Conservation (phyloP, 345 rosid species). For the Stellera chamaejasme region DNA sequence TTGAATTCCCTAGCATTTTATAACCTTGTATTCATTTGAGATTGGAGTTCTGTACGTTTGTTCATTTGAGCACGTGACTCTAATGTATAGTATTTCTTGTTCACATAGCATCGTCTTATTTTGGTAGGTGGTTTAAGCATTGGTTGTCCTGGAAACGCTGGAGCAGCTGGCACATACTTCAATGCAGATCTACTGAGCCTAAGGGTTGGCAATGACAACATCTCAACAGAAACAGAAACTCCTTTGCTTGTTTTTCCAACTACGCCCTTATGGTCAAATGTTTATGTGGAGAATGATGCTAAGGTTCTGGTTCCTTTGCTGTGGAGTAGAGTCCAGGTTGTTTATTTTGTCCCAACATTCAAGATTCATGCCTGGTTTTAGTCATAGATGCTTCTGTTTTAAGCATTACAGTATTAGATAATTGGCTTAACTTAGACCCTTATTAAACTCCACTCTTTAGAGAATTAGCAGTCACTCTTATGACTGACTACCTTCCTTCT, state of each 20-base stretch:
- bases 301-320: conserved; percentile 90
- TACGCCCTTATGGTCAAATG: conserved; percentile 79
- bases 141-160: conserved; percentile 82
- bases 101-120: conserved; percentile 12
- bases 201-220: conserved; percentile 77
- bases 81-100: too few relatives aligned
- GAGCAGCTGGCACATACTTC: conserved; percentile 96
- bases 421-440: not conserved
- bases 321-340: conserved; percentile 97
- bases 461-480: not conserved
- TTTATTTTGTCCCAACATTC: conserved; percentile 12
- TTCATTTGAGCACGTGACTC: too few relatives aligned
- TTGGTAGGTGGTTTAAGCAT: conserved; percentile 76
- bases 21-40: too few relatives aligned
- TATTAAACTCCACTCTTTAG: not conserved
- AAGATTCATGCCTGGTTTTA: not conserved
- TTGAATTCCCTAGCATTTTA: too few relatives aligned
- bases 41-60: too few relatives aligned
- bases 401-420: not conserved
- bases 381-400: not conserved
- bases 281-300: conserved; percentile 84
- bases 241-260: conserved; percentile 91
- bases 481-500: too few relatives aligned
- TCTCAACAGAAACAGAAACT: conserved; percentile 88
- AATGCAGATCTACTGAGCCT: conserved; percentile 78